phyloP scores from a whole-genome alignment of 2,329 filamentous ascomycete genomes.

The Penicillium sp. region DNA sequence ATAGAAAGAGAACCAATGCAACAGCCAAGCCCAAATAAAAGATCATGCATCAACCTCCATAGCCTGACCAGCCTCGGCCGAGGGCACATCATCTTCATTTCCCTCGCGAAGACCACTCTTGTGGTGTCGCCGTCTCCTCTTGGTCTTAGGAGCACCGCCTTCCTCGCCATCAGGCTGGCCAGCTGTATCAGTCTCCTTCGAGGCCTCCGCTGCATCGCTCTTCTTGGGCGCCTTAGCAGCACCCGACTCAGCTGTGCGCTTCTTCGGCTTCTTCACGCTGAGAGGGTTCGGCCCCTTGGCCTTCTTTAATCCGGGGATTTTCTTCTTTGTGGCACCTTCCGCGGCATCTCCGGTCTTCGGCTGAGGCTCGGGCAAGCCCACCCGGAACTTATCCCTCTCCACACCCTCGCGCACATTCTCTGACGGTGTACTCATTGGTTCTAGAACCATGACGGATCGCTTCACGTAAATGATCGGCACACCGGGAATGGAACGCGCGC shows the following conservation, averaged over 20 bases:
- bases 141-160: conserved; percentile 32
- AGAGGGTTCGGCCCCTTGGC: conserved; percentile 51
- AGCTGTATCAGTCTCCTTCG: conserved; percentile 5
- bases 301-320: conserved; percentile 38
- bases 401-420: conserved; percentile 45
- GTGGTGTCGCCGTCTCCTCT: conserved; percentile 40
- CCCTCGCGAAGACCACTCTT: conserved; percentile 29
- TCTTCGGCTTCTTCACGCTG: conserved; percentile 52
- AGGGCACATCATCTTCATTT: conserved; percentile 20
- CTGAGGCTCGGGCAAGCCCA: conserved; percentile 41
- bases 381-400: conserved; percentile 51
- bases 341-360: conserved; percentile 32
- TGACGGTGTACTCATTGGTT: conserved; percentile 50
- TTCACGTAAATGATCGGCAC: conserved; percentile 55
- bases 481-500: conserved; percentile 48
- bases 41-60: conserved; percentile 27
- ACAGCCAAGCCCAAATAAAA: background rate
- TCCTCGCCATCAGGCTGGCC: conserved; percentile 30
- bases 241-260: conserved; percentile 28
- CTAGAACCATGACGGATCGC: conserved; percentile 53
- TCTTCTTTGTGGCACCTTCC: conserved; percentile 34
- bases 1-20: conserved; percentile 10
- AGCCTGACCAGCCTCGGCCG: conserved; percentile 15
- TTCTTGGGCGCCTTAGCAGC: conserved; percentile 23
- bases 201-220: conserved; percentile 8